phyloP scores from a whole-genome alignment of 2,329 filamentous ascomycete genomes.

The Calycina marina region DNA sequence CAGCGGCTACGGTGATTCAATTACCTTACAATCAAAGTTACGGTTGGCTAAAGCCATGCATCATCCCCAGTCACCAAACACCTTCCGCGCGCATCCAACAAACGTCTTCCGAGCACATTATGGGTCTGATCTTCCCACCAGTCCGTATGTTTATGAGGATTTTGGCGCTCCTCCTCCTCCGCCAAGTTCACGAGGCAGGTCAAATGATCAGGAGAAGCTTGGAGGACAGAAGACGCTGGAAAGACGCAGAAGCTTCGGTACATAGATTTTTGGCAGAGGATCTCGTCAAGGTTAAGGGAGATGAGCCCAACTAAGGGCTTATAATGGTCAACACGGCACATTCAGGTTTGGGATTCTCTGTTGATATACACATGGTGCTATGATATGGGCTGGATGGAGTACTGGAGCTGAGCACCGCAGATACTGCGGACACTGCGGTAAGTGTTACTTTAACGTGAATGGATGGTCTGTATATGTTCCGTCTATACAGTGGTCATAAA shows the following conservation, averaged over 20 bases:
- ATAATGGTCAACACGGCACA: too few relatives aligned
- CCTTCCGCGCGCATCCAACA: slow-evolving; percentile 11
- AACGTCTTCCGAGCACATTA: slow-evolving; percentile 15
- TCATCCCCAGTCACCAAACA: slow-evolving; percentile 23
- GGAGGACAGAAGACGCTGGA: slow-evolving; percentile 22
- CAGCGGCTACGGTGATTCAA: background rate
- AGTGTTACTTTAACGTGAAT: too few relatives aligned
- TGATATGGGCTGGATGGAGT: too few relatives aligned
- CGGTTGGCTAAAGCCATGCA: slow-evolving; percentile 27
- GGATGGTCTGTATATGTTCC: too few relatives aligned
- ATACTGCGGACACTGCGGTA: too few relatives aligned
- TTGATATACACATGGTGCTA: too few relatives aligned
- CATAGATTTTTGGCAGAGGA: slow-evolving; percentile 27
- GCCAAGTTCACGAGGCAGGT: slow-evolving; percentile 11
- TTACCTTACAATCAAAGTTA: slow-evolving; percentile 12
- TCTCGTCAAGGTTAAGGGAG: too few relatives aligned
- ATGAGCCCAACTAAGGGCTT: background rate
- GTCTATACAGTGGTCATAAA: too few relatives aligned
- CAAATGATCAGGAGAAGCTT: slow-evolving; percentile 12
- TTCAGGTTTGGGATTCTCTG: too few relatives aligned
- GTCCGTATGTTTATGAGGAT: slow-evolving; percentile 7
- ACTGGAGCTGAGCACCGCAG: too few relatives aligned
- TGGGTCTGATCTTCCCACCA: slow-evolving; percentile 11
- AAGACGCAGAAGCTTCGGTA: slow-evolving; percentile 33
- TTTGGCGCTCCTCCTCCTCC: slow-evolving; percentile 13